These are phyloP conservation scores for Cubamyces sp. DNA, from an alignment of 768 basidiomycete genomes.

Conservation along the genomic window DNA sequence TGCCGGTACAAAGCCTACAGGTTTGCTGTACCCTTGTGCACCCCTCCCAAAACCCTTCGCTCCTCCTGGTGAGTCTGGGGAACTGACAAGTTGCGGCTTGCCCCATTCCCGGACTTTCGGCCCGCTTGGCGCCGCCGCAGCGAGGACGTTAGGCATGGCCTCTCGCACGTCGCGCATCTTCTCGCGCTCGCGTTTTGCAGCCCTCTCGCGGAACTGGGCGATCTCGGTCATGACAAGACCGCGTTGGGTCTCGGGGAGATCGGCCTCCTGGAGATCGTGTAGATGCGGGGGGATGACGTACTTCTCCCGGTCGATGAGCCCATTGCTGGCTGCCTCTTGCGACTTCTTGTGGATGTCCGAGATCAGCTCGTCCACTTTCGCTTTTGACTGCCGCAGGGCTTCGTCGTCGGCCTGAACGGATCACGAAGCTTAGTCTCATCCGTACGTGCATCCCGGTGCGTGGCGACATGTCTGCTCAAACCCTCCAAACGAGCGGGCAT, in stretches of 20 bases:
- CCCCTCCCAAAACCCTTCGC: constrained; percentile 63
- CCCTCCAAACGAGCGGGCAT: background rate
- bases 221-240: constrained; percentile 96
- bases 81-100: constrained; percentile 48
- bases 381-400: constrained; percentile 61
- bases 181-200: constrained; percentile 89
- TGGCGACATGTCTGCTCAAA: background rate
- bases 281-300: constrained; percentile 95
- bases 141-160: constrained; percentile 39
- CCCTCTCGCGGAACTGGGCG: constrained; percentile 92
- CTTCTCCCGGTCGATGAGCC: constrained; percentile 82
- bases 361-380: constrained; percentile 65
- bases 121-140: constrained; percentile 58
- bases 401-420: constrained; percentile 69
- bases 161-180: constrained; percentile 80
- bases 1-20: constrained; percentile 82
- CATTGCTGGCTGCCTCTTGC: constrained; percentile 73
- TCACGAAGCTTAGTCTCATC: background rate
- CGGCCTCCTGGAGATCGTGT: constrained; percentile 94
- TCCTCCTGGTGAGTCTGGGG: constrained; percentile 34
- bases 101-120: constrained; percentile 84
- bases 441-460: background rate
- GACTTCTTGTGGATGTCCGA: constrained; percentile 73
- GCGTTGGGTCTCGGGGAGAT: constrained; percentile 92
- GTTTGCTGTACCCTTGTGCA: constrained; percentile 77